These are phyloP conservation scores for Chlamydomonas incerta DNA, from an alignment of 139 green algal genomes.

Conservation along the genomic window DNA sequence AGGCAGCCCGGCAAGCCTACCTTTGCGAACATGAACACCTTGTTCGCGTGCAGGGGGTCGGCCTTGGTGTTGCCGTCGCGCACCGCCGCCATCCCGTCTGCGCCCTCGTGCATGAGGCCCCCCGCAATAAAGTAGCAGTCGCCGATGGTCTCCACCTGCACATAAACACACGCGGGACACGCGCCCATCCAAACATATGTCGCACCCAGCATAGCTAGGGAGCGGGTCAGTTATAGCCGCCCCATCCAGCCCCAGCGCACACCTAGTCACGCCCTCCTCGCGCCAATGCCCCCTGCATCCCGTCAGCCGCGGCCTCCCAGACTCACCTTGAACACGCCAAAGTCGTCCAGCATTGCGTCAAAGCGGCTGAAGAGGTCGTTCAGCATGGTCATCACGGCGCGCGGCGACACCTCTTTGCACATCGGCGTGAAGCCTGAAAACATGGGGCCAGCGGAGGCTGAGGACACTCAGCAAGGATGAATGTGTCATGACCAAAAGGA, in stretches of 20 bases:
- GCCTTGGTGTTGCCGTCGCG: background rate
- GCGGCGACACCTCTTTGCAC: slow-evolving; percentile 36
- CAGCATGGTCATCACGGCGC: slow-evolving; percentile 31
- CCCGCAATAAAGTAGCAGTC: slow-evolving; percentile 52
- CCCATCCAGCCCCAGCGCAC: background rate
- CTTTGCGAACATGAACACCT: slow-evolving; percentile 8
- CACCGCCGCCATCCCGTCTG: background rate
- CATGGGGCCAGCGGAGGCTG: no score
- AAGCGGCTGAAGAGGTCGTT: slow-evolving; percentile 39
- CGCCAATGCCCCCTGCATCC: no score
- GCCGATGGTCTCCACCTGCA: slow-evolving; percentile 51
- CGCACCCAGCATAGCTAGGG: no score
- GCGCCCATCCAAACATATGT: no score
- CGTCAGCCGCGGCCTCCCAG: background rate
- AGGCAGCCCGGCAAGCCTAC: no score
- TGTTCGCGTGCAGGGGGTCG: background rate
- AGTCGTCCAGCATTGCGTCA: slow-evolving; percentile 41
- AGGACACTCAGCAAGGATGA: no score
- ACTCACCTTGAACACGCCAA: slow-evolving; percentile 46
- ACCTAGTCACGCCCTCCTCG: background rate
- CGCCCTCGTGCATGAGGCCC: slow-evolving; percentile 13
- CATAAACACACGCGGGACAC: no score
- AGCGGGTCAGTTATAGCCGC: no score
- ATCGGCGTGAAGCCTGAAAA: slow-evolving; percentile 49
- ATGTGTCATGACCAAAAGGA: no score